Base-by-base conservation (phyloP, 2,329 filamentous ascomycete species). In the Westerdykella aurantiaca region DNA sequence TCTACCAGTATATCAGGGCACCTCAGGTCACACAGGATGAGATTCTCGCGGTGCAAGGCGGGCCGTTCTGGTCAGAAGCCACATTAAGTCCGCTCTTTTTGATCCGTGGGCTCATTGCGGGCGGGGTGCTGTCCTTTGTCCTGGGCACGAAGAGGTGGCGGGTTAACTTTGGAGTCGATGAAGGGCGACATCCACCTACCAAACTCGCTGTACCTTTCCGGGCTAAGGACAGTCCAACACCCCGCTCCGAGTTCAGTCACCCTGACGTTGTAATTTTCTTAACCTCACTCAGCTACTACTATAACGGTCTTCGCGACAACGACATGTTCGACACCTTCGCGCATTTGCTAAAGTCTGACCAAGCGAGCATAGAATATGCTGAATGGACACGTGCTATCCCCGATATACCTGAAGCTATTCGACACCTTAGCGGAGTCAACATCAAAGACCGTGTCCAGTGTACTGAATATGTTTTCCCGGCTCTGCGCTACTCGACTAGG, bases 281-380 rank as follows among this genome's bases (percentile, higher is more conserved):
- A 1, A 88, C 83, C 0, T 81, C 78, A 11, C 64, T 89, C 0
- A 73, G 77, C 0, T 86, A 84, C 52, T 88, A 88, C 52, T 83
- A 86, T 39, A 66, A 67, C 0, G 82, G 83, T 0, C 68, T 86
- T 0, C 47, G 44, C 0, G 58, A 81, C 12, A 56, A 74, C 0
- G 70, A 83, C 1, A 54, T 86, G 0, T 70, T 72, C 7, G 47
- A 62, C 1, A 62, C 68, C 0, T 74, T 86, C 4, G 43, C 58
- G 0, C 64, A 74, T 12, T 65, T 87, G 0, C 25, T 72, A 0
- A 64, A 68, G 3, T 75, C 74, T 0, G 78, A 84, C 16, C 72
- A 82, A 22, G 67, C 78, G 0, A 60, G 67, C 0, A 57, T 63
- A 0, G 74, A 82, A 42, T 87, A 79, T 21, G 42, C 69, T 1